These are phyloP conservation scores for Moringa oleifera DNA, from an alignment of 345 rosid genomes.

Conservation along the genomic window DNA sequence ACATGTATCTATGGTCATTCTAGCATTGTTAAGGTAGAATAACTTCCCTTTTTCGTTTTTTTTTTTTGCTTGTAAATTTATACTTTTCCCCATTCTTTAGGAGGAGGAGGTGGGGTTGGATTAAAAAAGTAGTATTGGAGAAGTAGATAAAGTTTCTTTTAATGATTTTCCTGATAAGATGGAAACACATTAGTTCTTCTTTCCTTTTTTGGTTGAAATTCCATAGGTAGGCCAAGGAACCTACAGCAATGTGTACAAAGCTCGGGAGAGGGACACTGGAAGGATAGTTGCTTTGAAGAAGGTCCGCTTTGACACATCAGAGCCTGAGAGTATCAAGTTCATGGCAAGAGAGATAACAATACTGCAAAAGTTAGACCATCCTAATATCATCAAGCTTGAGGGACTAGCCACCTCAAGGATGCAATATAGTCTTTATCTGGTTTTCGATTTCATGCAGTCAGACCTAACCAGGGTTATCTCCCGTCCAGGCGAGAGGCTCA, in stretches of 20 bases:
- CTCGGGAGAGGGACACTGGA: conserved; percentile 57
- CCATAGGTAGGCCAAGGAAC: conserved; percentile 87
- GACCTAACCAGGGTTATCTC: conserved; percentile 64
- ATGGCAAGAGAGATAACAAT: conserved; percentile 90
- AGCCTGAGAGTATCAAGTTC: conserved; percentile 78
- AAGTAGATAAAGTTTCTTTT: no score
- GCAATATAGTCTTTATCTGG: conserved; percentile 86
- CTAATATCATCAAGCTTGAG: conserved; percentile 75
- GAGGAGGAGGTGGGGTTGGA: no score
- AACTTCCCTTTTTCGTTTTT: no score
- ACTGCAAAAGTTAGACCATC: conserved; percentile 70
- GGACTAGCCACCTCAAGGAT: conserved; percentile 87
- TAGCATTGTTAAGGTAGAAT: no score
- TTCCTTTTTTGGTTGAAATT: background rate
- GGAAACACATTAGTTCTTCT: no score
- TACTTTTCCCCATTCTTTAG: no score
- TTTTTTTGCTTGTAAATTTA: no score
- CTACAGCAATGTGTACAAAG: conserved; percentile 89
- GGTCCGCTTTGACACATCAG: conserved; percentile 79
- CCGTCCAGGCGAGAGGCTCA: conserved; percentile 57
- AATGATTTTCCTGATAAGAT: background rate
- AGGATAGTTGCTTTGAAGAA: conserved; percentile 86
- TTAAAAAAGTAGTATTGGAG: no score
- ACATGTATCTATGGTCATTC: no score
- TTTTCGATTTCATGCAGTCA: conserved; percentile 65